Base-by-base conservation (phyloP, 2,329 filamentous ascomycete species). In the Xylariaceae sp. region DNA sequence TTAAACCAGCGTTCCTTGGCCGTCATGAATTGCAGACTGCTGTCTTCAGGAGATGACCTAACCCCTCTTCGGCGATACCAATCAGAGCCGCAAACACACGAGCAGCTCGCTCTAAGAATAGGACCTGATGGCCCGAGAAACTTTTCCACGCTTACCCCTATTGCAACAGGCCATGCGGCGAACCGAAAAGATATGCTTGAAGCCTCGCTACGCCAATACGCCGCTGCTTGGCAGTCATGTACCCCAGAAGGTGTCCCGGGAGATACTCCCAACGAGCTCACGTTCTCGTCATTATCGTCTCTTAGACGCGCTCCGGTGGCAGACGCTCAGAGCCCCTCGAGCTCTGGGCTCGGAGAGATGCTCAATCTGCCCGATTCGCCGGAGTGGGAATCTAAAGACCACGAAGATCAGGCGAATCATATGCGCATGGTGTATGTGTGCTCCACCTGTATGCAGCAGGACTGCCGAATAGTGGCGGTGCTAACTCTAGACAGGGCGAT, bases 31-130 rank as follows among this genome's bases (percentile, higher is more conserved):
- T 45, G 53, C 10, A 5, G n/a, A 16, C 6, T 18, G 2, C 26
- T 49, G 2, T 44, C 45, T 7, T 10, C 29, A 3, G 32, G 10
- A 40, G 26, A 23, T 14, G 37, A 12, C 2, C n/a, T 54, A 20
- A 60, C 44, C 2, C 64, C 66, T 3, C 46, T 69, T 3, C 55
- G 56, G 18, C 60, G 63, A 52, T 69, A 66, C 41, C 52, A 50
- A 7, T 54, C 7, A 3, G 54, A 68, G 46, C 14, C 42, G 5
- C 56, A 67, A 49, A 19, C 53, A 14, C 51, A 69, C 20, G 66
- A 69, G 45, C 57, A 61, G 43, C 52, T 63, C 4, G 59, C 58
- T n/a, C 16, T 67, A 3, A 63, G 63, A n/a, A 50, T 59, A 20
- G 47, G 45, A 20, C 20, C 26, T n/a, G 20, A 45, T 7, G 26